Percentiles rank a stretch among this genome's conserved stretches.
Conservation (phyloP, 1,139 yeast species). For the Chernovozyma sophiae-reginae region DNA sequence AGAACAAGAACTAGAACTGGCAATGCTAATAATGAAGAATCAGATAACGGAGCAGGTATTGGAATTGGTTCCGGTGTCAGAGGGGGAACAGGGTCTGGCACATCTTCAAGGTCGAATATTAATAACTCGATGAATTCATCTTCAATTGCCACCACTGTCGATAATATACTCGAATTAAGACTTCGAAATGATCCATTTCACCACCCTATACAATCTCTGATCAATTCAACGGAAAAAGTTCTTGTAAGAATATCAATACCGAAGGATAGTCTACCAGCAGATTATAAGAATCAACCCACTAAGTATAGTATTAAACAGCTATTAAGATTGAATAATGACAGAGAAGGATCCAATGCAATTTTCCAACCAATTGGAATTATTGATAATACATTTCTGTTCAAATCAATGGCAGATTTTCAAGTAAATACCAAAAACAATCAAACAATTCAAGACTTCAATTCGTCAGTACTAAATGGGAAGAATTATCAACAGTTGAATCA, state of each 20-base stretch:
- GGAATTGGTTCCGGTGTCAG: neutral
- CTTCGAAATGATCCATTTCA: constrained; percentile 70
- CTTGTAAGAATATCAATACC: constrained; percentile 70
- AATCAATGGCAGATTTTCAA: constrained; percentile 89
- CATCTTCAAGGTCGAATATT: neutral
- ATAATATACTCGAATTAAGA: constrained; percentile 53
- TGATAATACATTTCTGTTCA: constrained; percentile 68
- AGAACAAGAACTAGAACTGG: neutral
- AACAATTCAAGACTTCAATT: constrained; percentile 35
- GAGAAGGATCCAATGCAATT: constrained; percentile 25
- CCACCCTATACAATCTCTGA: constrained; percentile 70
- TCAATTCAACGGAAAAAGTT: constrained; percentile 54
- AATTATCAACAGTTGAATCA: constrained; percentile 36
- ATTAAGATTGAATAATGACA: constrained; percentile 21
- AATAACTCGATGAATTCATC: neutral
- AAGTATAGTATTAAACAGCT: constrained; percentile 52
- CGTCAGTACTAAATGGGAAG: constrained; percentile 20
- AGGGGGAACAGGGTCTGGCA: neutral
- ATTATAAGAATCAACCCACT: constrained; percentile 36
- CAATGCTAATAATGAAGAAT: too few species aligned
- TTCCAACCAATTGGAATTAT: constrained; percentile 66
- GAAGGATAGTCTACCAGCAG: constrained; percentile 39
- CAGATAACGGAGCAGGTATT: neutral
- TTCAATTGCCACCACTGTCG: constrained; percentile 12
- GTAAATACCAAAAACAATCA: constrained; percentile 56